Base-by-base conservation (phyloP, 345 rosid species). In the Combretum micranthum region DNA sequence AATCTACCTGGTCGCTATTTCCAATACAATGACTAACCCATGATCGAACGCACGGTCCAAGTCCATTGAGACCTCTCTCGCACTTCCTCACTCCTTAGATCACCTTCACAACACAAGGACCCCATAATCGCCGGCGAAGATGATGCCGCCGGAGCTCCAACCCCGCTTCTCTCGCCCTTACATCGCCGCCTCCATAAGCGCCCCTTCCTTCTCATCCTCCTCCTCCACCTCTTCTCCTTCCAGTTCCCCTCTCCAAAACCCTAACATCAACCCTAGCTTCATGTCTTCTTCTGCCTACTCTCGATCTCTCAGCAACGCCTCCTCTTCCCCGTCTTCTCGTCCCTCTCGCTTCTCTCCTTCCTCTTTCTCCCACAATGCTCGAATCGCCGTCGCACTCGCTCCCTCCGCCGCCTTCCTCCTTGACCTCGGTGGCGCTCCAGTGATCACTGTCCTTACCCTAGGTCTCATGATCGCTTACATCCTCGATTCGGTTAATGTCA, bases 351-450 rank as follows among this genome's bases (percentile, higher is more conserved):
- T 86, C 70, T 73, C 95, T 20, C 85, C 99, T 3, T 80, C 99
- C 18, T 74, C 88, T 0, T 93, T 93, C 72, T 70, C 83, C 15
- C 82, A 93, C 80, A 90, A 89, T 66, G 69, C 78, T 15, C 80
- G 96, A 32, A 60, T 93, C 65, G 92, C 96, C 50, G 52, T 85
- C 61, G 90, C 95, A 13, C 86, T 89, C 12, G 87, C 74, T 39
- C 99, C 97, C 0, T 83, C 83, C 63, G 92, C 90, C 45, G 90
- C 81, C 47, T 93, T 90, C 70, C 87, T 93, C 56, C 96, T 94
- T 42, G 99, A 94, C 77, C 91, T 94, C 59, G 99, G 99, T 65
- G 99, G 97, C 61, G 60, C 84, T 25, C 86, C 99, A 42, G 96
- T 94, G 11, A 65, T 85, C 45, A 79, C 84, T 3, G 76, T 84